phyloP scores from a whole-genome alignment of 139 green algal genomes.

The Chlamydomonas urium region DNA sequence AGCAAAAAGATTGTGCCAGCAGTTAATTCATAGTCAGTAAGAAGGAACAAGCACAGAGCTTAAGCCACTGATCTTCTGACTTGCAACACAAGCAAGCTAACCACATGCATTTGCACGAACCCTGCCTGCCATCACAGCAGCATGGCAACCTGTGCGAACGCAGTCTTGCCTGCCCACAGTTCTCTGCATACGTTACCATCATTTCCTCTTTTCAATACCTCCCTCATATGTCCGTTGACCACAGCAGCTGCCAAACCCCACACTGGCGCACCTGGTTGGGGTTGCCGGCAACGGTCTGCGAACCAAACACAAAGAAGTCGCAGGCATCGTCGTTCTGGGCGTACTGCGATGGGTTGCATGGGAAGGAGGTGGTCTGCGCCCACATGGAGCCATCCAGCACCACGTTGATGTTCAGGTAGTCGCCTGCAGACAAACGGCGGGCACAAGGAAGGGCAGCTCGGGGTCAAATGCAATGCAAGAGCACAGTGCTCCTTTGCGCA shows the following conservation, averaged over 20 bases:
- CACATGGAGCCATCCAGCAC: neutral
- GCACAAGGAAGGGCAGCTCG: neutral
- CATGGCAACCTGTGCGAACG: neutral
- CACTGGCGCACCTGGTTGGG: neutral
- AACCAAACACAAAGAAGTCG: conserved; percentile 32
- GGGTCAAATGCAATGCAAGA: neutral
- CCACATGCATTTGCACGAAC: no score
- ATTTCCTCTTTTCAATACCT: no score
- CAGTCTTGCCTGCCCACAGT: neutral
- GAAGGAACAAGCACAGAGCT: neutral
- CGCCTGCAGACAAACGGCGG: neutral
- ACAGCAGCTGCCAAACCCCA: no score
- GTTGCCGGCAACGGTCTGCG: conserved; percentile 21
- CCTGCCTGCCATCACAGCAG: neutral
- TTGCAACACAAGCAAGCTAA: neutral
- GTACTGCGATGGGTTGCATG: conserved; percentile 27
- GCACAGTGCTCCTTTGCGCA: neutral
- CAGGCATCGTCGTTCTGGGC: conserved; percentile 14
- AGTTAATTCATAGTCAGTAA: neutral
- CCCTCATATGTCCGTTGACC: no score
- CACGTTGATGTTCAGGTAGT: conserved; percentile 7
- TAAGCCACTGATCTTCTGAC: neutral
- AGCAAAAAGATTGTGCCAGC: neutral
- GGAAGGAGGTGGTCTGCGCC: conserved; percentile 19
- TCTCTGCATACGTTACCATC: no score